Evolutionary conservation across 441 rosid genomes (phyloP), one percentile per base, ranked within the genome.

Genomic region (Populus hybrid): DNA sequence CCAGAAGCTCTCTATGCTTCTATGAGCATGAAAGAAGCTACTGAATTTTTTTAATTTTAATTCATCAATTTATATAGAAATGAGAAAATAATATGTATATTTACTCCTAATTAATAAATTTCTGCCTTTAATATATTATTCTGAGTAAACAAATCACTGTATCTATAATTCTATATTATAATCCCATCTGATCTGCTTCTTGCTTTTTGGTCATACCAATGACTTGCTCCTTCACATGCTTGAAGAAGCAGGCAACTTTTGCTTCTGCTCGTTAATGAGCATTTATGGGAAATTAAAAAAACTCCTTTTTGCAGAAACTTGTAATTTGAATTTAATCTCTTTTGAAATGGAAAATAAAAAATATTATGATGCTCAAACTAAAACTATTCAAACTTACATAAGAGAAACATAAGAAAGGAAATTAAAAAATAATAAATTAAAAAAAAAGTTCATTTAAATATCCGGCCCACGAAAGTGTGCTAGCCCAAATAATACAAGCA

Each of bases 1-100:
- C 87, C 86, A 84, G 82, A 89, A 87, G 83, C 77, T 90, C 75
- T 85, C 92, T 76, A 74, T 76, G 66, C 84, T 86, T 33, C 81
- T 88, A 78, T 90, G 85, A 90, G 61, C 29, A 64, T 61, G 2
- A 24, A 67, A 26, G 68, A 59, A 74, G 76, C 79, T 72, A 64
- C 71, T 35, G 75, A 21, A 28, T 45, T 71, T 63, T 56, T 61
- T 68, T 75, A 31, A 42, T 7, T 12, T 21, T 64, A 29, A 64
- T 72, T 45, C 36, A 50, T 42, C 45, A 70, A 40, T n/a, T 12
- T 20, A 16, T 16, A 65, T 20, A 53, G 33, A 45, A 21, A 21
- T 33, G 64, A 23, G 14, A 53, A 53, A 23, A 14, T 26, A 67
- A 36, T 26, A 26, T 40, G 18, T 68, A 9, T 63, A 63, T 61